These are phyloP conservation scores for Carex myosuroides DNA, from an alignment of 176 grass and related monocot species.

Conservation along the genomic window DNA sequence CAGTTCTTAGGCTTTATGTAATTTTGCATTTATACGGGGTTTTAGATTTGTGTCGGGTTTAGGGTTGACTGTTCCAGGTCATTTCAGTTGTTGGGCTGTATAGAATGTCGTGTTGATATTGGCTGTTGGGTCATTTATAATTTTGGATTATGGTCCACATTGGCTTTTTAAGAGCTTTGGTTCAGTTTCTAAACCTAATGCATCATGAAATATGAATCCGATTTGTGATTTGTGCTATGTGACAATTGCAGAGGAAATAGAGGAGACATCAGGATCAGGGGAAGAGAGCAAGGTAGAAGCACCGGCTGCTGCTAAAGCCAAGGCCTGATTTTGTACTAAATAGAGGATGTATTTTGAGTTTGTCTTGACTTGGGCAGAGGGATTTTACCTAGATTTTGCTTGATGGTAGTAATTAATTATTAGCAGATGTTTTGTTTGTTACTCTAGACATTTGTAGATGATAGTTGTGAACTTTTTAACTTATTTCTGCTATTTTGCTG, in stretches of 20 bases:
- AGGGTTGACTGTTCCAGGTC: neutral
- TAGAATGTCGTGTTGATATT: neutral
- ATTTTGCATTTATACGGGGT: neutral
- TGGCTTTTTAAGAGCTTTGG: neutral
- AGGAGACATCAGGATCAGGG: neutral
- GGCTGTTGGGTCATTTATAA: neutral
- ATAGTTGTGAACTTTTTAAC: neutral
- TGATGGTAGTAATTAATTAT: neutral
- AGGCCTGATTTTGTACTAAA: neutral
- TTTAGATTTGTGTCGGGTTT: neutral
- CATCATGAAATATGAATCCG: neutral
- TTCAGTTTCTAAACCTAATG: neutral
- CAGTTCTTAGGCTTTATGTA: neutral
- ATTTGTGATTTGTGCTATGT: neutral
- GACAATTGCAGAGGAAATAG: neutral
- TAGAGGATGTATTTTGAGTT: neutral
- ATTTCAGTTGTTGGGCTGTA: neutral
- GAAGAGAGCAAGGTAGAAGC: conserved; percentile 1
- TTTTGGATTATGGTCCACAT: neutral
- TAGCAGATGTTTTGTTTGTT: neutral
- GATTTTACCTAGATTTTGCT: conserved; percentile 4
- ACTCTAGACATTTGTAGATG: neutral
- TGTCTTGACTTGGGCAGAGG: neutral
- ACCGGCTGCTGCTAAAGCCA: neutral
- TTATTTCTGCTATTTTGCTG: neutral